Evolutionary conservation across 2,329 filamentous ascomycete species (phyloP).

Genomic region (Lasiodiplodia sp.): DNA sequence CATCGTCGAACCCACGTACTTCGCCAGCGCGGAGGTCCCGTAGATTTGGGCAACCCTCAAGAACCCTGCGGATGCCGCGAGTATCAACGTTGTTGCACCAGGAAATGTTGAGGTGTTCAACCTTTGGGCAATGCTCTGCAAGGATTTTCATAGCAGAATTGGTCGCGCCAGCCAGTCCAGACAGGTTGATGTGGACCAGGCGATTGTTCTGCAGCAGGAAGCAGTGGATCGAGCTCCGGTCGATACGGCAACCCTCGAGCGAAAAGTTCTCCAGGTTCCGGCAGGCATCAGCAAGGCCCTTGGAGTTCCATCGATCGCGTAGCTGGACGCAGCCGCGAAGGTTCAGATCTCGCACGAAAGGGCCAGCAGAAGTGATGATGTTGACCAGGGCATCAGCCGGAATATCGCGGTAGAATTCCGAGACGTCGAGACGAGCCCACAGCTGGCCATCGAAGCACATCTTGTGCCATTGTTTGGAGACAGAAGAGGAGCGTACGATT

Average conservation of each 20-base stretch:
- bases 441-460: conserved; percentile 95
- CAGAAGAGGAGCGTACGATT: conserved; percentile 77
- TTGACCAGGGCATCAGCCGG: conserved; percentile 82
- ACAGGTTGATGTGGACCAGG: conserved; percentile 85
- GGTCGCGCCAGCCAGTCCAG: conserved; percentile 78
- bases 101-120: conserved; percentile 88
- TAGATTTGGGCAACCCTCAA: conserved; percentile 75
- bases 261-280: conserved; percentile 87
- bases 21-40: conserved; percentile 84
- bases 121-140: conserved; percentile 76
- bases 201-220: conserved; percentile 79
- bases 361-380: conserved; percentile 84
- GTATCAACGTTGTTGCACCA: conserved; percentile 92
- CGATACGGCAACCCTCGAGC: conserved; percentile 87
- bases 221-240: conserved; percentile 78
- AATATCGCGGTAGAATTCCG: conserved; percentile 87
- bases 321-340: conserved; percentile 90
- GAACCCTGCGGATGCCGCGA: conserved; percentile 73
- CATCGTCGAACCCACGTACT: conserved; percentile 78
- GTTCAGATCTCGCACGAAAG: conserved; percentile 90
- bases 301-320: conserved; percentile 77
- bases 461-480: conserved; percentile 79
- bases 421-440: conserved; percentile 83
- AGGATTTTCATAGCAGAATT: conserved; percentile 89
- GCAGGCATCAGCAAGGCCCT: conserved; percentile 83